These are phyloP conservation scores for Corymbia citriodora DNA, from an alignment of 441 rosid species.

Conservation along the genomic window DNA sequence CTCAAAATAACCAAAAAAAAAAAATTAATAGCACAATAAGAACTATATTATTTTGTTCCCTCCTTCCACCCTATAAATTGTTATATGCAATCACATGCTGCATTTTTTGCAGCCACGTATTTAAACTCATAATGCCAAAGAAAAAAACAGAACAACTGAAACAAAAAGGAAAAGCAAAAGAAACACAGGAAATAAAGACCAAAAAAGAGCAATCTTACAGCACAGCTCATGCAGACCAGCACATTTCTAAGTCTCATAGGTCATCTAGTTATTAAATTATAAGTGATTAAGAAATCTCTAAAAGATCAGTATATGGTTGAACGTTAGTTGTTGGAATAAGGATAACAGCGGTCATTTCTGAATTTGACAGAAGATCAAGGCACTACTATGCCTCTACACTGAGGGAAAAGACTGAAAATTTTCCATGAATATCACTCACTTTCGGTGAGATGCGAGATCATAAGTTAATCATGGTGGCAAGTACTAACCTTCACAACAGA, in stretches of 20 bases:
- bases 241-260: background rate
- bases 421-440: background rate
- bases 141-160: background rate
- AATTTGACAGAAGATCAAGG: background rate
- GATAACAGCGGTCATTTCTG: background rate
- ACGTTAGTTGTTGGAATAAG: background rate
- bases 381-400: background rate
- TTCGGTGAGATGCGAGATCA: background rate
- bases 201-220: background rate
- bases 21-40: background rate
- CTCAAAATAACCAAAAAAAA: background rate
- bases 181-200: background rate
- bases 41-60: background rate
- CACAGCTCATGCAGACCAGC: background rate
- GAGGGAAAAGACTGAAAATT: too few relatives aligned
- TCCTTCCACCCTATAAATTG: background rate
- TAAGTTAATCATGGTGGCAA: background rate
- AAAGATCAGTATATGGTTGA: background rate
- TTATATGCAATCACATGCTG: background rate
- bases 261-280: background rate
- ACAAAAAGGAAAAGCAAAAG: background rate
- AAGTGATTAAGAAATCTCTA: background rate
- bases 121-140: background rate
- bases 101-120: background rate
- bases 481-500: conserved; percentile 85